phyloP scores from a whole-genome alignment of 495 filamentous ascomycete species.

The Tuber brumale region DNA sequence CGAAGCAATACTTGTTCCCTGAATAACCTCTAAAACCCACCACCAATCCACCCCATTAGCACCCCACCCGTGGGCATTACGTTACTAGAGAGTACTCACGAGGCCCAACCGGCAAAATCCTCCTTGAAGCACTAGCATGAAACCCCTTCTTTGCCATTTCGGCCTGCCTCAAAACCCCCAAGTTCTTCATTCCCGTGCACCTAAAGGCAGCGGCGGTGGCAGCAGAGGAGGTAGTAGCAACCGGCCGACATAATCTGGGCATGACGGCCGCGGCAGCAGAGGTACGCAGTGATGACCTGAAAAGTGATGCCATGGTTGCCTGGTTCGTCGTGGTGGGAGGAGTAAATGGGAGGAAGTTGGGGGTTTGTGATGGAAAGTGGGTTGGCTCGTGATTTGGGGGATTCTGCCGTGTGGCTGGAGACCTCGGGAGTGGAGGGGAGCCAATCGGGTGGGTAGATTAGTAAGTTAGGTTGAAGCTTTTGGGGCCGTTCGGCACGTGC shows the following conservation, averaged over 20 bases:
- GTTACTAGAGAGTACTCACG: constrained; percentile 50
- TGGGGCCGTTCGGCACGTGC: too few relatives aligned
- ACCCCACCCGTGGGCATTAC: constrained; percentile 32
- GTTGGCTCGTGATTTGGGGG: not conserved
- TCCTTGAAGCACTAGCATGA: constrained; percentile 61
- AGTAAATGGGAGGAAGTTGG: not conserved
- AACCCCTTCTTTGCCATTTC: constrained; percentile 45
- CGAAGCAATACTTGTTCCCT: constrained; percentile 68
- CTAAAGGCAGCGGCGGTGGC: not conserved
- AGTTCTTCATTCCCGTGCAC: constrained; percentile 2
- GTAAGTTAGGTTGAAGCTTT: not conserved
- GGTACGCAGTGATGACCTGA: constrained; percentile 25
- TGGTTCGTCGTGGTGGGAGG: not conserved
- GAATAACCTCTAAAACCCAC: constrained; percentile 56
- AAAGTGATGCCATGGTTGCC: constrained; percentile 22
- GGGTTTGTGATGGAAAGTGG: not conserved
- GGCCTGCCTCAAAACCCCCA: constrained; percentile 19
- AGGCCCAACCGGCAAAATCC: constrained; percentile 62
- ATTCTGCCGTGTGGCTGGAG: not conserved
- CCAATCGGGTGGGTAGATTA: not conserved
- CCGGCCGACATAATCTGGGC: not conserved
- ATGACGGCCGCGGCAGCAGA: constrained; percentile 3
- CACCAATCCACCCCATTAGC: constrained; percentile 35
- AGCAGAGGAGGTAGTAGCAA: constrained; percentile 9
- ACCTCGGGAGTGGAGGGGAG: constrained; percentile 1